Conservation (phyloP, 148 eudicot species). For the Selenicereus undatus region DNA sequence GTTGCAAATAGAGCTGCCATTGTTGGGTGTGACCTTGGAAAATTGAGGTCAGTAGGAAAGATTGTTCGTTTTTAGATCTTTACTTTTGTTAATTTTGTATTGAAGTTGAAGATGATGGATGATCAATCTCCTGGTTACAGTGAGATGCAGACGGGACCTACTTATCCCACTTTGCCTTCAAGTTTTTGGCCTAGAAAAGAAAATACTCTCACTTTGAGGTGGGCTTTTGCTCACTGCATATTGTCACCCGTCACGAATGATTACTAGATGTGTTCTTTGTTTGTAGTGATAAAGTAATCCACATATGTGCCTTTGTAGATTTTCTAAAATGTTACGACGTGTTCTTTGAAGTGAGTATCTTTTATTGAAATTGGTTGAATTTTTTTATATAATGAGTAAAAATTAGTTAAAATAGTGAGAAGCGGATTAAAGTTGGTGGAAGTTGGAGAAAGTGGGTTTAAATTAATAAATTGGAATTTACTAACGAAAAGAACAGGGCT, state of each 20-base stretch:
- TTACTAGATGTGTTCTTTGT: background rate
- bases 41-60: background rate
- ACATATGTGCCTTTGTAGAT: too few species aligned
- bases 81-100: background rate
- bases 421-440: too few species aligned
- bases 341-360: too few species aligned
- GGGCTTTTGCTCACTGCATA: background rate
- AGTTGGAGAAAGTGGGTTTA: too few species aligned
- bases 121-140: background rate
- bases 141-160: background rate
- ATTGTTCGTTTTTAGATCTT: background rate
- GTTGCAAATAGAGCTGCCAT: constrained; percentile 60
- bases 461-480: too few species aligned
- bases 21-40: constrained; percentile 26
- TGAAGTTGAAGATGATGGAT: constrained; percentile 8
- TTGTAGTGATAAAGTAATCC: constrained; percentile 14
- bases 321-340: too few species aligned
- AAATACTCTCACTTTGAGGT: background rate
- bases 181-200: background rate
- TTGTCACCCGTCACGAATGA: background rate
- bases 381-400: too few species aligned
- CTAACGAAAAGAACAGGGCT: too few species aligned
- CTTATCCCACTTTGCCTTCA: background rate
- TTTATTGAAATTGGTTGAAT: too few species aligned
- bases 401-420: too few species aligned